A percentile compares a stretch with the other conserved stretches of the same genome.
Conservation (phyloP, 371 early-diverging fungal genomes). For the Apophysomyces ossiformis region DNA sequence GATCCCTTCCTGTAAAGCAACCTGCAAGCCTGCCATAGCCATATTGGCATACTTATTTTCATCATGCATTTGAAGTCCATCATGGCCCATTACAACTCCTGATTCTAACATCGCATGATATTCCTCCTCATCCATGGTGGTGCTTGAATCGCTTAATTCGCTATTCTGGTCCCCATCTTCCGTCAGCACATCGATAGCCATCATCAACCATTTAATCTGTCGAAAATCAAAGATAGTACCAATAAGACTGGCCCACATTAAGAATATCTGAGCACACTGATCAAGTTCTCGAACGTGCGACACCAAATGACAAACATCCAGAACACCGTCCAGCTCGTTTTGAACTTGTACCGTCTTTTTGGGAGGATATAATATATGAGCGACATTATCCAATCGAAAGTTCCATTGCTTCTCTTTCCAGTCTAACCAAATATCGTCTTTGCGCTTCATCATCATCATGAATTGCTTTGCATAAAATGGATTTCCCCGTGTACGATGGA, state of each 20-base stretch:
- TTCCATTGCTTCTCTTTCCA: constrained; percentile 51
- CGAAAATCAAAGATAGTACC: constrained; percentile 43
- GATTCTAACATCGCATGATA: background rate
- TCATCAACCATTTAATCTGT: constrained; percentile 45
- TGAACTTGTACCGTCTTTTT: background rate
- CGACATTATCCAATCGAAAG: constrained; percentile 41
- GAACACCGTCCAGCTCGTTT: constrained; percentile 17
- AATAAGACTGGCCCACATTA: constrained; percentile 52
- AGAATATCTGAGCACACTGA: constrained; percentile 31
- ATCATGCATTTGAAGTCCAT: constrained; percentile 11
- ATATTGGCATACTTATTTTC: constrained; percentile 16
- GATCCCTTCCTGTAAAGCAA: constrained; percentile 43
- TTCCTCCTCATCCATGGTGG: constrained; percentile 3
- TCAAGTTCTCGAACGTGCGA: constrained; percentile 44
- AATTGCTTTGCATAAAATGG: constrained; percentile 52
- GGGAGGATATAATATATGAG: constrained; percentile 26
- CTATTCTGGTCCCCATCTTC: constrained; percentile 20
- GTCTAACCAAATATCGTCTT: constrained; percentile 49
- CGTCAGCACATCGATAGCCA: constrained; percentile 26
- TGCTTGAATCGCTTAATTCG: constrained; percentile 23
- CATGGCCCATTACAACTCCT: constrained; percentile 1
- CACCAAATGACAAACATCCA: constrained; percentile 43
- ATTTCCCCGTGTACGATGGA: constrained; percentile 45
- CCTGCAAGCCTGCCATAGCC: constrained; percentile 45
- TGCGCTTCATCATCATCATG: constrained; percentile 44